Percentiles rank a stretch among this genome's conserved stretches.
These are phyloP conservation scores for Mucor ambiguus DNA, from an alignment of 371 early-diverging fungal genomes.

Conservation along the genomic window DNA sequence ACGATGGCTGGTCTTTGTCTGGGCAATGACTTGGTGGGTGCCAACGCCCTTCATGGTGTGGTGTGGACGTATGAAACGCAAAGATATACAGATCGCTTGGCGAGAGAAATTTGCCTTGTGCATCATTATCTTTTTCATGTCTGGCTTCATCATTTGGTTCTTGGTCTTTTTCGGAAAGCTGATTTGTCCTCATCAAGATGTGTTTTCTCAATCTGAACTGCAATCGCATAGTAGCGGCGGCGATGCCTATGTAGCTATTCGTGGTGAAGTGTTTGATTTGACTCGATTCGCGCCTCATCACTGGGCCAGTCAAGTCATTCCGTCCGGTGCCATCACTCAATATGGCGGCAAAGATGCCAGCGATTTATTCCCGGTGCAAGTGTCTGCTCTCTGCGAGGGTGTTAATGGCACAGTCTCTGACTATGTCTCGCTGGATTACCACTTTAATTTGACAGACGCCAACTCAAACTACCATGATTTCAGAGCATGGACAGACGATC, in stretches of 20 bases:
- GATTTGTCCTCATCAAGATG: slow-evolving; percentile 84
- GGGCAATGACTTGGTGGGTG: slow-evolving; percentile 89
- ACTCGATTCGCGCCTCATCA: slow-evolving; percentile 62
- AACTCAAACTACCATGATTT: slow-evolving; percentile 49
- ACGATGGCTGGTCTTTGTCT: slow-evolving; percentile 83
- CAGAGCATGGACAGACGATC: slow-evolving; percentile 38
- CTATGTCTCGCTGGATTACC: slow-evolving; percentile 40
- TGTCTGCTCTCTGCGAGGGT: slow-evolving; percentile 56
- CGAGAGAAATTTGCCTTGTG: slow-evolving; percentile 83
- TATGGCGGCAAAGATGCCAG: slow-evolving; percentile 73
- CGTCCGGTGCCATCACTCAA: slow-evolving; percentile 50
- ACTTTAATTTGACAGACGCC: slow-evolving; percentile 40
- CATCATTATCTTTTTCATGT: slow-evolving; percentile 69
- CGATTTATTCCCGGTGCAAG: slow-evolving; percentile 75
- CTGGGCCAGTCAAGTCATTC: slow-evolving; percentile 49
- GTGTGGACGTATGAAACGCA: slow-evolving; percentile 76
- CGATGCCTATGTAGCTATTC: slow-evolving; percentile 62
- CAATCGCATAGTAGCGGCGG: slow-evolving; percentile 34
- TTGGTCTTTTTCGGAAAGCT: slow-evolving; percentile 84
- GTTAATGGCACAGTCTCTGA: slow-evolving; percentile 37
- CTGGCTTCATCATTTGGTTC: slow-evolving; percentile 42
- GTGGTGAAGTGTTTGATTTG: slow-evolving; percentile 77
- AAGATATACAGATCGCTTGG: slow-evolving; percentile 88
- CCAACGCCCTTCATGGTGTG: slow-evolving; percentile 66
- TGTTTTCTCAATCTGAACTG: slow-evolving; percentile 57